Percentiles rank a stretch among this genome's conserved stretches.
Conservation (phyloP, 371 early-diverging fungal species). For the Mortierella sp. region DNA sequence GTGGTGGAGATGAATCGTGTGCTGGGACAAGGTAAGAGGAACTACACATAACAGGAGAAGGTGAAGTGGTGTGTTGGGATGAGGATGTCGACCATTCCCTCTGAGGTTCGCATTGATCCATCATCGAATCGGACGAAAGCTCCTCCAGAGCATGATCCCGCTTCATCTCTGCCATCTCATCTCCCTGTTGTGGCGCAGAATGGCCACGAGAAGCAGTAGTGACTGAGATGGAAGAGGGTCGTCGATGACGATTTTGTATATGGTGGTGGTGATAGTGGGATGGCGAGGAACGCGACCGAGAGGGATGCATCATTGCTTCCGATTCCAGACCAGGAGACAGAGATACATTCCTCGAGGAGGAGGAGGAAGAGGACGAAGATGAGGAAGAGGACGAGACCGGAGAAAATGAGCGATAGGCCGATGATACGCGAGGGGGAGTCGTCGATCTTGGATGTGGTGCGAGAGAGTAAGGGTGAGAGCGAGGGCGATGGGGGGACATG, state of each 20-base stretch:
- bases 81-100: slow-evolving; percentile 37
- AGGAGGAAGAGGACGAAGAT: slow-evolving; percentile 20
- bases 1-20: background rate
- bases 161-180: slow-evolving; percentile 20
- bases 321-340: slow-evolving; percentile 16
- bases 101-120: slow-evolving; percentile 55
- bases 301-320: slow-evolving; percentile 6
- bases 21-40: background rate
- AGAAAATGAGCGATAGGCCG: slow-evolving; percentile 26
- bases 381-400: slow-evolving; percentile 23
- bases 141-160: slow-evolving; percentile 27
- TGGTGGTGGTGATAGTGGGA: slow-evolving; percentile 4
- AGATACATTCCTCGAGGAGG: slow-evolving; percentile 27
- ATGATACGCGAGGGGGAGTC: slow-evolving; percentile 2
- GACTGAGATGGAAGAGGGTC: slow-evolving; percentile 1
- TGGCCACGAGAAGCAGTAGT: background rate
- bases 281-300: background rate
- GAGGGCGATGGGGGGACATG: slow-evolving; percentile 10
- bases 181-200: background rate
- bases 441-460: background rate
- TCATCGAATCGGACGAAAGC: slow-evolving; percentile 33
- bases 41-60: slow-evolving; percentile 44
- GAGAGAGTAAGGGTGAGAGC: background rate
- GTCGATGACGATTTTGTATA: background rate
- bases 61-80: slow-evolving; percentile 43